These are phyloP conservation scores for Aureobasidium pullulans DNA, from an alignment of 2,329 filamentous ascomycete genomes.

Conservation along the genomic window DNA sequence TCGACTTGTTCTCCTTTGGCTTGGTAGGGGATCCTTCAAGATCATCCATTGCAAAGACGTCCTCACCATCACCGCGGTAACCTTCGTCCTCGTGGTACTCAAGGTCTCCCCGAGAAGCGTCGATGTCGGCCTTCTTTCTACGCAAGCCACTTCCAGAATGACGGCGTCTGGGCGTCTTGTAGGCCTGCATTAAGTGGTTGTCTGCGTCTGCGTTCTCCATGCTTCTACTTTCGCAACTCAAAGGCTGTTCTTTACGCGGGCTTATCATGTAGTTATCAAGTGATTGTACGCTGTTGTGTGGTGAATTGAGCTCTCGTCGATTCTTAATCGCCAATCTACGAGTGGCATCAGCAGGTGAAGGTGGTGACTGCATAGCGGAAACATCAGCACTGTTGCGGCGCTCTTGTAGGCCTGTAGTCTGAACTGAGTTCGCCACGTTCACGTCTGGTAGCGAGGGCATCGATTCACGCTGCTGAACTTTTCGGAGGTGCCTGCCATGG, in stretches of 20 bases:
- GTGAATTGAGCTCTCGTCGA: conserved; percentile 8
- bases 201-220: conserved; percentile 12
- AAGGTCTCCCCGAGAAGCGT: conserved; percentile 61
- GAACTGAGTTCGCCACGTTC: neutral
- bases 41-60: conserved; percentile 62
- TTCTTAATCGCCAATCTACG: conserved; percentile 37
- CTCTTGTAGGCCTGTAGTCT: conserved; percentile 18
- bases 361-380: conserved; percentile 21
- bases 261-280: conserved; percentile 3
- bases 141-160: conserved; percentile 83
- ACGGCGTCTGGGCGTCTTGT: conserved; percentile 48
- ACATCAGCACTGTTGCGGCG: conserved; percentile 34
- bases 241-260: neutral
- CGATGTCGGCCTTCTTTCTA: conserved; percentile 62
- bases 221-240: conserved; percentile 5
- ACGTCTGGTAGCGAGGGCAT: conserved; percentile 12
- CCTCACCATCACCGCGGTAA: conserved; percentile 70
- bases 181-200: neutral
- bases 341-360: conserved; percentile 28
- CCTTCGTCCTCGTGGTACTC: conserved; percentile 88
- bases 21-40: conserved; percentile 17
- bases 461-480: conserved; percentile 5
- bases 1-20: conserved; percentile 8
- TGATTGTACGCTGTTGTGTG: conserved; percentile 6
- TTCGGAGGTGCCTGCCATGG: conserved; percentile 51